These are phyloP conservation scores for Achaetomiella virescens DNA, from an alignment of 495 filamentous ascomycete species.

Conservation along the genomic window DNA sequence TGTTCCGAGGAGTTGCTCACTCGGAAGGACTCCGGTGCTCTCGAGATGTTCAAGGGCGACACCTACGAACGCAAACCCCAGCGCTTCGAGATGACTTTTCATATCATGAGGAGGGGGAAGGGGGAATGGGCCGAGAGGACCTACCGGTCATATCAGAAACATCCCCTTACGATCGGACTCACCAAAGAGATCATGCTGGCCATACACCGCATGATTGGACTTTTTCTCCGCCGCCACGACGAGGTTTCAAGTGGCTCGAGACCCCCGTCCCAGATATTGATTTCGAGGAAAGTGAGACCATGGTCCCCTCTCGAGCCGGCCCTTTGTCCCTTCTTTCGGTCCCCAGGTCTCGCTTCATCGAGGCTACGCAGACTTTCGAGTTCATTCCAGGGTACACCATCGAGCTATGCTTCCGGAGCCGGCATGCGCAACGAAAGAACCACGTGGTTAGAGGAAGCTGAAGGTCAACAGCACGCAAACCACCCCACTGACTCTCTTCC, in stretches of 20 bases:
- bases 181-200: conserved; percentile 39
- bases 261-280: conserved; percentile 30
- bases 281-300: conserved; percentile 24
- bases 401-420: conserved; percentile 34
- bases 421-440: conserved; percentile 29
- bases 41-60: conserved; percentile 32
- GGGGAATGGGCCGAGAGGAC: conserved; percentile 41
- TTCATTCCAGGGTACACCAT: conserved; percentile 40
- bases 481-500: conserved; percentile 34
- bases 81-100: conserved; percentile 40
- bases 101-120: conserved; percentile 31
- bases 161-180: conserved; percentile 32
- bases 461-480: conserved; percentile 36
- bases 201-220: conserved; percentile 39
- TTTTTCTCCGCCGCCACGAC: conserved; percentile 43
- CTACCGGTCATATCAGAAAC: conserved; percentile 41
- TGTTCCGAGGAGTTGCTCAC: conserved; percentile 44
- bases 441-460: conserved; percentile 24
- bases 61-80: conserved; percentile 33
- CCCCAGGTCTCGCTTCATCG: conserved; percentile 36
- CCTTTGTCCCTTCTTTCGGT: conserved; percentile 35
- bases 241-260: conserved; percentile 38
- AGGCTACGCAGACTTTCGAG: conserved; percentile 39
- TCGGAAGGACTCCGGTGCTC: conserved; percentile 40
- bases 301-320: conserved; percentile 25